Base-by-base conservation (phyloP, 192 early-diverging fungal species). In the Linnemannia schmuckeri region DNA sequence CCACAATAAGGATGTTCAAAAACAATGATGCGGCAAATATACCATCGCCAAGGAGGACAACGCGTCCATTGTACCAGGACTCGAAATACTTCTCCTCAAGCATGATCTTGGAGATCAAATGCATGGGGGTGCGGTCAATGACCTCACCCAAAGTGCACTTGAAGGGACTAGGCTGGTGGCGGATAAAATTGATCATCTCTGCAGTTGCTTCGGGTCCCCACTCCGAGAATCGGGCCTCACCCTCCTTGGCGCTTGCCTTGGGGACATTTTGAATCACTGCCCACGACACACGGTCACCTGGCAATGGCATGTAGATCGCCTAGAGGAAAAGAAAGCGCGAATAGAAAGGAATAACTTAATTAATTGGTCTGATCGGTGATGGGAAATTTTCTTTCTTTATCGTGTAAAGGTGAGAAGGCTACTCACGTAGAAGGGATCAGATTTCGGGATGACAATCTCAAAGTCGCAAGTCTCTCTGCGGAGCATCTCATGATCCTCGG, bases 401-500 rank as follows among this genome's bases (percentile, higher is more conserved):
- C 18, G 10, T 70, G 37, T 17, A 6, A 13, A 70, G 40, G 22
- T 41, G 8, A 73, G 37, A 33, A 5, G n/a, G 4, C 3, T 27
- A 63, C 74, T 70, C 76, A 78, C 85, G 49, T 87, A 87, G 68
- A 87, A 87, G 41, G 85, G 85, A 20, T 87, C 85, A 15, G 38
- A 75, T 76, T 87, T 81, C 7, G 85, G 85, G 70, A 87, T 81
- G 46, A 87, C 85, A 72, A 87, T 87, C 72, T 87, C 85, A 52
- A 87, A 87, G 44, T 87, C 85, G 66, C 76, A 70, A 40, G 70
- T 80, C 18, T 87, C 72, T 20, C 80, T 44, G 10, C 70, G 75
- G 40, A 87, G 71, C 66, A 87, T 71, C 76, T 87, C 80, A 33
- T 81, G 76, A 1, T 81, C 79, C 30, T 61, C 70, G 37, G 85